Conservation (phyloP, 257 asterid species). For the Asclepias syriaca region DNA sequence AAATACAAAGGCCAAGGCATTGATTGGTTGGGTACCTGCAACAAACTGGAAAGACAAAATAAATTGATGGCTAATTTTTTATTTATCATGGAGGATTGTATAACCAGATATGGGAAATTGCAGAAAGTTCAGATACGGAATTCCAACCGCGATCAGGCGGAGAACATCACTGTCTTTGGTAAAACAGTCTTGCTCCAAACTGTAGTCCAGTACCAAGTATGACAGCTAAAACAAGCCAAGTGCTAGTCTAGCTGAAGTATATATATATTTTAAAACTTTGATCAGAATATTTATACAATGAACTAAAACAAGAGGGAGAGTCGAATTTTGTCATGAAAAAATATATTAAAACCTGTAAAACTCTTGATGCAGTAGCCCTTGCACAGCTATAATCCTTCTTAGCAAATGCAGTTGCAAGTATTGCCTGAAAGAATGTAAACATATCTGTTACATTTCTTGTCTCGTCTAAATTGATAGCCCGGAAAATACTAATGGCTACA, state of each 20-base stretch:
- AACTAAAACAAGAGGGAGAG: neutral
- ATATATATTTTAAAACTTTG: neutral
- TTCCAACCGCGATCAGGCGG: slow-evolving; percentile 47
- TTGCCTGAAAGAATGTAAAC: slow-evolving; percentile 35
- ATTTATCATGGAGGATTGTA: neutral
- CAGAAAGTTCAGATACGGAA: slow-evolving; percentile 39
- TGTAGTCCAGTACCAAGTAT: slow-evolving; percentile 55
- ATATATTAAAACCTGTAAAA: slow-evolving; percentile 46
- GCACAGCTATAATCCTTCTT: slow-evolving; percentile 49
- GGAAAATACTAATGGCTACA: too few relatives aligned
- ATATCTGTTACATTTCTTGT: neutral
- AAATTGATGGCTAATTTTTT: neutral
- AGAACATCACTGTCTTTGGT: slow-evolving; percentile 51
- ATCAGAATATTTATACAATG: neutral
- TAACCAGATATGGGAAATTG: neutral
- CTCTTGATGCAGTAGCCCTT: slow-evolving; percentile 50
- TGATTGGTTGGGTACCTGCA: slow-evolving; percentile 73
- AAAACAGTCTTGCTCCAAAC: slow-evolving; percentile 58
- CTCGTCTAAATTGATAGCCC: neutral
- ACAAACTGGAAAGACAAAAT: slow-evolving; percentile 42
- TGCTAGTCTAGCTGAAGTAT: slow-evolving; percentile 50
- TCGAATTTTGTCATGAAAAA: neutral
- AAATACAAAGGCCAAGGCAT: slow-evolving; percentile 65
- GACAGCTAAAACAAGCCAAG: slow-evolving; percentile 54
- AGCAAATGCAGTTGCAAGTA: slow-evolving; percentile 71